These are phyloP conservation scores for Zanthoxylum bungeanum DNA, from an alignment of 345 rosid genomes.

Conservation along the genomic window DNA sequence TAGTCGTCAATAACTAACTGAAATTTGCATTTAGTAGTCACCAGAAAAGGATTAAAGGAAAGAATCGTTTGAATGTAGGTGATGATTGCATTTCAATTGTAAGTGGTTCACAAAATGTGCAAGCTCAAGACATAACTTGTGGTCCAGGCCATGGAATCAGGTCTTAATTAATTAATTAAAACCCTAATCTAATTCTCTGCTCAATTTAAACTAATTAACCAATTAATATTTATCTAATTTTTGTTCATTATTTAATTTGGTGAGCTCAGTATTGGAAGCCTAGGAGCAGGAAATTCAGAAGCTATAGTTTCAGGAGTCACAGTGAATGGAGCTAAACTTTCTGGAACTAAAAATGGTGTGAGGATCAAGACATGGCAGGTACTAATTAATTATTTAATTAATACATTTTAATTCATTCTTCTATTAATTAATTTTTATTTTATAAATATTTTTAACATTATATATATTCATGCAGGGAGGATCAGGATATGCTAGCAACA, in stretches of 20 bases:
- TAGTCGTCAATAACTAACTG: too few species aligned
- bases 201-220: background rate
- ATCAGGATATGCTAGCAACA: constrained; percentile 73
- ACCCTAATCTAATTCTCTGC: background rate
- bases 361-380: constrained; percentile 95
- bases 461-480: constrained; percentile 62
- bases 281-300: constrained; percentile 50
- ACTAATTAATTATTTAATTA: background rate
- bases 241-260: background rate
- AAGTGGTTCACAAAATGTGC: constrained; percentile 49
- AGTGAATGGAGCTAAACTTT: constrained; percentile 58
- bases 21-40: too few species aligned
- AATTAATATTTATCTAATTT: background rate
- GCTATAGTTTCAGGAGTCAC: constrained; percentile 71
- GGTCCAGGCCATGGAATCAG: constrained; percentile 85
- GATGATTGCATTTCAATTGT: constrained; percentile 83
- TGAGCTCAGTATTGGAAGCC: constrained; percentile 67
- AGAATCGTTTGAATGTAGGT: constrained; percentile 35
- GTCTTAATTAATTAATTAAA: constrained; percentile 14
- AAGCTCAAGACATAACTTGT: constrained; percentile 45
- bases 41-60: too few species aligned
- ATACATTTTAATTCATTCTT: background rate
- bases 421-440: too few species aligned
- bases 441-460: background rate
- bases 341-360: constrained; percentile 72